Evolutionary conservation across 2,329 filamentous ascomycete species (phyloP), one percentile per base, ranked within the genome.

Genomic region (Ophiostoma australiae): DNA sequence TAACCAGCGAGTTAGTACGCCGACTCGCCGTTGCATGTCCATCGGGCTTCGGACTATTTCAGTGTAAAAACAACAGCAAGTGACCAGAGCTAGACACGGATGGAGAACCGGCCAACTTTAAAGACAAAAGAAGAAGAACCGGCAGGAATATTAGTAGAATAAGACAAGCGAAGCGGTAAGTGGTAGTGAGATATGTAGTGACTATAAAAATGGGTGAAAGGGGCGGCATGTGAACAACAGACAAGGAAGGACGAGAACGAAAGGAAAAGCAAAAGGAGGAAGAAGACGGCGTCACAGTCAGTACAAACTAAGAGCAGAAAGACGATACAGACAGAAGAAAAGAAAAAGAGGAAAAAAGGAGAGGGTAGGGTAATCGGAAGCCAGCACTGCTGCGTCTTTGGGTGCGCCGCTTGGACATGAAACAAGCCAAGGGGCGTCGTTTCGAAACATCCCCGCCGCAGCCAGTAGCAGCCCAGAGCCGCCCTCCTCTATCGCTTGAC

Each of bases 381-480:
- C 58, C 23, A 27, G 17, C 23, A 23, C 10, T 58, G 58, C 55
- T 23, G 8, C 52, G n/a, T 23, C 10, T 8, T 23, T 35, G 11
- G n/a, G 23, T 58, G 52, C 55, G 61, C 27, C 35, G 44, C 63
- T 61, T 52, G n/a, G 15, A 72, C 70, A 8, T 72, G 70, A 72
- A 72, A 72, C 70, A 68, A n/a, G 48, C 52, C 48, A 61, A 44
- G 68, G 68, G 68, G 52, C 5, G 27, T 37, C 39, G 70, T 72
- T 72, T 72, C 65, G 65, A 70, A 72, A 72, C 70, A 61, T 48
- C 8, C 61, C 48, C 15, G 31, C 61, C 61, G 37, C 39, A 39
- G 41, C 70, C 70, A 68, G 66, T 71, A 33, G 61, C 35, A 52
- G 70, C 37, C 55, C 39, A 69, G 70, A 71, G 67, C 70, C 70